A percentile compares a stretch with the other conserved stretches of the same genome.
These are phyloP conservation scores for Polytolypa hystricis DNA, from an alignment of 2,329 filamentous ascomycete species.

Conservation along the genomic window DNA sequence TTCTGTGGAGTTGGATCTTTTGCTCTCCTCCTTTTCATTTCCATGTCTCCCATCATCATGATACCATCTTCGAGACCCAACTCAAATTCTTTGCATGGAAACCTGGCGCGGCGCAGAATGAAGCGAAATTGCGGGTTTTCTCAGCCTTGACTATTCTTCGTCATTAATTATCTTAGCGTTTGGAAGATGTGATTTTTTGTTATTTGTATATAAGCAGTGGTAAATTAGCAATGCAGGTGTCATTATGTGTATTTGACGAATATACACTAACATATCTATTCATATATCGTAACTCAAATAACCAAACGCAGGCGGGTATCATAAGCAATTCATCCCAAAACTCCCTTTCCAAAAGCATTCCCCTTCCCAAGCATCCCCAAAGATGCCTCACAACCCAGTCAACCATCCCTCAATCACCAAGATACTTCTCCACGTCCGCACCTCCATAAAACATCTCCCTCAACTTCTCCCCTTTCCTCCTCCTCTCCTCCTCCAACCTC, in stretches of 20 bases:
- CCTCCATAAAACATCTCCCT: slow-evolving; percentile 61
- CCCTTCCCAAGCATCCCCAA: neutral
- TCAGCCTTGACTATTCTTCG: too few relatives aligned
- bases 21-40: neutral
- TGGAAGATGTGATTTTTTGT: too few relatives aligned
- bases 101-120: slow-evolving; percentile 1
- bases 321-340: neutral
- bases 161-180: too few relatives aligned
- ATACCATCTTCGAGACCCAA: neutral
- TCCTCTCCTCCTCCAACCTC: slow-evolving; percentile 51
- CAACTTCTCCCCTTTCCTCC: slow-evolving; percentile 51
- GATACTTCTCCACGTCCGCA: slow-evolving; percentile 65
- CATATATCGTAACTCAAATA: too few relatives aligned
- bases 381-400: neutral
- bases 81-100: too few relatives aligned
- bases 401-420: slow-evolving; percentile 34
- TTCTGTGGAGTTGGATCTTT: neutral
- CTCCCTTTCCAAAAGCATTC: neutral
- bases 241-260: too few relatives aligned
- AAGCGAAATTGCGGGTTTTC: too few relatives aligned
- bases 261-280: too few relatives aligned
- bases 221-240: too few relatives aligned
- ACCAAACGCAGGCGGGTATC: neutral
- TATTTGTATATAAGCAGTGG: too few relatives aligned
- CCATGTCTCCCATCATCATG: neutral